phyloP scores from a whole-genome alignment of 2,329 filamentous ascomycete species.

The Colletotrichum viniferum region DNA sequence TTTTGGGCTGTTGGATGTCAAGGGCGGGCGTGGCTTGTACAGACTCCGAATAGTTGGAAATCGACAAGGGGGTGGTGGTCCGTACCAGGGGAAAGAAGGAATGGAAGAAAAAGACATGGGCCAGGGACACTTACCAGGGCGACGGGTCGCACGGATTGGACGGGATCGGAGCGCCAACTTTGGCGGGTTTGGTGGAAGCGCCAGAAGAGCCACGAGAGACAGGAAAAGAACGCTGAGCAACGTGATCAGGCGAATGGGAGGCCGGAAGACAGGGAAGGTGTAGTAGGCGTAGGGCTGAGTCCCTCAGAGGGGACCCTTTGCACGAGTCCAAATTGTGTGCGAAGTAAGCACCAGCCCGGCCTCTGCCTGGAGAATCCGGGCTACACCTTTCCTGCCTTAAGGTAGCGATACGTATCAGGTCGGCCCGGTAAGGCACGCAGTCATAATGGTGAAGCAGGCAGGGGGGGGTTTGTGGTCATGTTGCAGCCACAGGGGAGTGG shows the following conservation, averaged over 20 bases:
- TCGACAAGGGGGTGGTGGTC: background rate
- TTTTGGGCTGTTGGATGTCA: background rate
- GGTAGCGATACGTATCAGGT: slow-evolving; percentile 16
- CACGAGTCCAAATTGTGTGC: background rate
- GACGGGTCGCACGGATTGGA: slow-evolving; percentile 13
- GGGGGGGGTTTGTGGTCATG: background rate
- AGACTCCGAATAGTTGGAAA: background rate
- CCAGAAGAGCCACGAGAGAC: background rate
- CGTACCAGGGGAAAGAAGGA: background rate
- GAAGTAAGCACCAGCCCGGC: slow-evolving; percentile 17
- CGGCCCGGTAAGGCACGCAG: slow-evolving; percentile 1
- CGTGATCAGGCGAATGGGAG: slow-evolving; percentile 1
- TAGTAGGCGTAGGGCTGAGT: slow-evolving; percentile 15
- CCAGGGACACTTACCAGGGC: background rate
- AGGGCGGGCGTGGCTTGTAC: slow-evolving; percentile 13
- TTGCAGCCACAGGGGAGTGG: background rate
- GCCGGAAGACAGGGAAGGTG: background rate
- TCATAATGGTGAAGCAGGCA: background rate
- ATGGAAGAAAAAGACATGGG: background rate
- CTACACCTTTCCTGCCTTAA: background rate
- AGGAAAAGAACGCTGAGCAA: slow-evolving; percentile 1
- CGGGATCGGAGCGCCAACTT: background rate
- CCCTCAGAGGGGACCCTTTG: background rate
- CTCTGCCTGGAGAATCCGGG: background rate
- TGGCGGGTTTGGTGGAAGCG: background rate